phyloP scores from a whole-genome alignment of 2,329 filamentous ascomycete genomes.

The Penicillium sp. region DNA sequence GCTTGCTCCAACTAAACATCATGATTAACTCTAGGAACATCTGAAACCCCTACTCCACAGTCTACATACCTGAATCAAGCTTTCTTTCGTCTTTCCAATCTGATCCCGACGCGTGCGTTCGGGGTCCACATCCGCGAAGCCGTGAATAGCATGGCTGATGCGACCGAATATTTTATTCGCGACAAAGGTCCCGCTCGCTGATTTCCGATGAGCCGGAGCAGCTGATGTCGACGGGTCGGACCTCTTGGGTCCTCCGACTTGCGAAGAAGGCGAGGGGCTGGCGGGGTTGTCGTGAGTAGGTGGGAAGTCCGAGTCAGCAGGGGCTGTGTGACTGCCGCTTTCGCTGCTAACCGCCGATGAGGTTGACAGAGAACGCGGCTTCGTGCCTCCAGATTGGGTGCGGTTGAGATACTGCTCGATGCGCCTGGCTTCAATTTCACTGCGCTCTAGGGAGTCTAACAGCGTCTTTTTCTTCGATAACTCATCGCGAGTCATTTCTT shows the following conservation, averaged over 20 bases:
- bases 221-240: constrained; percentile 31
- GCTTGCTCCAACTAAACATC: constrained; percentile 76
- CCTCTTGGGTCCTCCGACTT: constrained; percentile 57
- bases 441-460: constrained; percentile 85
- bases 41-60: neutral
- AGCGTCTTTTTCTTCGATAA: constrained; percentile 78
- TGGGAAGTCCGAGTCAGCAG: constrained; percentile 91
- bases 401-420: constrained; percentile 85
- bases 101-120: constrained; percentile 87
- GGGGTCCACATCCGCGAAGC: constrained; percentile 92
- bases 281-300: constrained; percentile 74
- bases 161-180: constrained; percentile 91
- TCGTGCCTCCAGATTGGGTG: constrained; percentile 47
- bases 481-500: constrained; percentile 95
- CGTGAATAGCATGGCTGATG: constrained; percentile 91
- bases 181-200: constrained; percentile 81
- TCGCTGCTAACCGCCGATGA: constrained; percentile 48
- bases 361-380: constrained; percentile 63
- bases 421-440: constrained; percentile 85
- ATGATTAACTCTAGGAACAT: constrained; percentile 1
- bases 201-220: constrained; percentile 66
- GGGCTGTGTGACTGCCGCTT: constrained; percentile 66
- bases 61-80: constrained; percentile 57
- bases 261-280: constrained; percentile 64
- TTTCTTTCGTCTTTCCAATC: constrained; percentile 93